Conservation (phyloP, 768 basidiomycete species). For the Rhodosporidiobolus odoratus region DNA sequence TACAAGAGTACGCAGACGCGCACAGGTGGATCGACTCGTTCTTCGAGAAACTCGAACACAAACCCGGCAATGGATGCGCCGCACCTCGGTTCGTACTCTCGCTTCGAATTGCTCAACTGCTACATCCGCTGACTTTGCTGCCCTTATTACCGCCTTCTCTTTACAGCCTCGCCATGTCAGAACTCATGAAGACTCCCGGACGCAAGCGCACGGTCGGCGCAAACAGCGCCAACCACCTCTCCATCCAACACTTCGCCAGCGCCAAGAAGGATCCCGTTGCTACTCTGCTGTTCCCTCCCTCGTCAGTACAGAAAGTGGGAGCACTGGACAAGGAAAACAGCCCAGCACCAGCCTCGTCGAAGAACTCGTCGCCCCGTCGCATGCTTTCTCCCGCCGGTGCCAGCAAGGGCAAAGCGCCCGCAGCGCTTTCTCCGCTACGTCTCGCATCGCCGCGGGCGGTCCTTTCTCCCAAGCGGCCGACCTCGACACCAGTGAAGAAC, state of each 20-base stretch:
- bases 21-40: constrained; percentile 33
- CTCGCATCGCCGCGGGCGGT: constrained; percentile 16
- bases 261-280: constrained; percentile 30
- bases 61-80: background rate
- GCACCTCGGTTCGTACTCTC: constrained; percentile 3
- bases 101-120: too few species aligned
- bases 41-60: constrained; percentile 25
- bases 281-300: constrained; percentile 30
- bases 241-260: background rate
- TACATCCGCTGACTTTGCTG: background rate
- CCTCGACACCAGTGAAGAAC: background rate
- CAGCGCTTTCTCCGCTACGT: constrained; percentile 15
- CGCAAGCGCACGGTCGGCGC: constrained; percentile 24
- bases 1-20: constrained; percentile 23
- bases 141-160: background rate
- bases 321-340: constrained; percentile 19
- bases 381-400: background rate
- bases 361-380: background rate
- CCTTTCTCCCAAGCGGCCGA: background rate
- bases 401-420: background rate
- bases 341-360: background rate
- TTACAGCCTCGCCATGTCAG: constrained; percentile 20
- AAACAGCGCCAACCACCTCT: constrained; percentile 3
- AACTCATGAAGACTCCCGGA: constrained; percentile 36
- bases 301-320: background rate